A percentile compares a stretch with the other conserved stretches of the same genome.
Evolutionary conservation across 2,329 filamentous ascomycete species (phyloP).

Genomic region (Aspergillus unguis): DNA sequence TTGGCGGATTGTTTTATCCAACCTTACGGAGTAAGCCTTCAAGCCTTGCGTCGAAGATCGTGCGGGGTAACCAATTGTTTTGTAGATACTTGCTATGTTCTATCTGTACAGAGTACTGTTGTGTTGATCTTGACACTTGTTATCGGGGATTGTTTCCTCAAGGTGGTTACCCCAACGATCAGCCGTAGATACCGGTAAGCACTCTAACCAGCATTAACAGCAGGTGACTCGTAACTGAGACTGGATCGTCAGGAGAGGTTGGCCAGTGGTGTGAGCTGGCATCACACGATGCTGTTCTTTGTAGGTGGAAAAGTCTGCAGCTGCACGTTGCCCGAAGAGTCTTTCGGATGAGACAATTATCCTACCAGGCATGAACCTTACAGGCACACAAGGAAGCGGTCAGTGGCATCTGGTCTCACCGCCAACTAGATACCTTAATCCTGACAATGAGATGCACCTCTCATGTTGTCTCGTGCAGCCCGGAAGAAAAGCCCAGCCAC

Average conservation of each 20-base stretch:
- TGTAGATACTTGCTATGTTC: not conserved
- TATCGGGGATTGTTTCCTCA: not conserved
- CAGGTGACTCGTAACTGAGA: not conserved
- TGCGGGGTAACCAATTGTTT: slow-evolving; percentile 9
- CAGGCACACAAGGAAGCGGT: slow-evolving; percentile 27
- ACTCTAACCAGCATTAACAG: not conserved
- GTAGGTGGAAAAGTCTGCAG: not conserved
- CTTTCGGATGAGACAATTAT: no score
- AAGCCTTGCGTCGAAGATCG: slow-evolving; percentile 10
- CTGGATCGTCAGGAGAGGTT: not conserved
- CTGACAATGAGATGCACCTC: not conserved
- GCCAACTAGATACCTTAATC: slow-evolving; percentile 8
- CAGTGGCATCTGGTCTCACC: slow-evolving; percentile 15
- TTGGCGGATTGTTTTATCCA: no score
- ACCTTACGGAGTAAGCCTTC: not conserved
- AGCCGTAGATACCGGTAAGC: no score
- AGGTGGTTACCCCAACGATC: not conserved
- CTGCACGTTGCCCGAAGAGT: not conserved
- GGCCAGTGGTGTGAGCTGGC: not conserved
- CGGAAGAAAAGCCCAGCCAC: not conserved
- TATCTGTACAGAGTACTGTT: not conserved
- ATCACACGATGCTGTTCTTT: slow-evolving; percentile 2
- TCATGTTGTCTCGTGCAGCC: not conserved
- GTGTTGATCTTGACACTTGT: no score
- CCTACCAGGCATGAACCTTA: slow-evolving; percentile 26